These are phyloP conservation scores for Erodium trifolium DNA, from an alignment of 441 rosid species.

Conservation along the genomic window DNA sequence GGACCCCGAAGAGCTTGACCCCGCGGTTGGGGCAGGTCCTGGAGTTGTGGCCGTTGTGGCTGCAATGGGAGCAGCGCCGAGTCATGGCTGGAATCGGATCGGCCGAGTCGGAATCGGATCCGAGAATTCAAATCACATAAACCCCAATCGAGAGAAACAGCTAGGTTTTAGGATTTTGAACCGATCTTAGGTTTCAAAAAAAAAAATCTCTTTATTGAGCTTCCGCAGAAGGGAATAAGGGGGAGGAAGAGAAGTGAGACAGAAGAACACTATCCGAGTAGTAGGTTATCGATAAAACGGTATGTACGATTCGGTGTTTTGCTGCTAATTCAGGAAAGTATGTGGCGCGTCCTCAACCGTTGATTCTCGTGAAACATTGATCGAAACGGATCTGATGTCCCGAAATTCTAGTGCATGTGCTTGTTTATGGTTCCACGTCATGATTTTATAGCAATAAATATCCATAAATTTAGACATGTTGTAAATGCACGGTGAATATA, in stretches of 20 bases:
- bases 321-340: background rate
- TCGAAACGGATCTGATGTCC: background rate
- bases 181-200: no score
- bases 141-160: background rate
- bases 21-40: constrained; percentile 64
- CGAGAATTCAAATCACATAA: background rate
- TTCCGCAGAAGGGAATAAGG: background rate
- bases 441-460: no score
- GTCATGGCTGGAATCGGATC: constrained; percentile 30
- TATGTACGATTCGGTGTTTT: background rate
- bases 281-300: background rate
- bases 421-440: no score
- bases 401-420: no score
- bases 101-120: background rate
- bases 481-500: no score
- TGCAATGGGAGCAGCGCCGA: constrained; percentile 68
- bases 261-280: background rate
- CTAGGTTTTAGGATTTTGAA: background rate
- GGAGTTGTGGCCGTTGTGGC: constrained; percentile 67
- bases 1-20: constrained; percentile 49
- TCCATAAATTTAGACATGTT: no score
- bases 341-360: background rate
- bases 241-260: background rate
- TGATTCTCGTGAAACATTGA: background rate
- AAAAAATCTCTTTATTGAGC: background rate